Evolutionary conservation across 2,329 filamentous ascomycete species (phyloP), one percentile per base, ranked within the genome.

Genomic region (Cladophialophora bantiana): DNA sequence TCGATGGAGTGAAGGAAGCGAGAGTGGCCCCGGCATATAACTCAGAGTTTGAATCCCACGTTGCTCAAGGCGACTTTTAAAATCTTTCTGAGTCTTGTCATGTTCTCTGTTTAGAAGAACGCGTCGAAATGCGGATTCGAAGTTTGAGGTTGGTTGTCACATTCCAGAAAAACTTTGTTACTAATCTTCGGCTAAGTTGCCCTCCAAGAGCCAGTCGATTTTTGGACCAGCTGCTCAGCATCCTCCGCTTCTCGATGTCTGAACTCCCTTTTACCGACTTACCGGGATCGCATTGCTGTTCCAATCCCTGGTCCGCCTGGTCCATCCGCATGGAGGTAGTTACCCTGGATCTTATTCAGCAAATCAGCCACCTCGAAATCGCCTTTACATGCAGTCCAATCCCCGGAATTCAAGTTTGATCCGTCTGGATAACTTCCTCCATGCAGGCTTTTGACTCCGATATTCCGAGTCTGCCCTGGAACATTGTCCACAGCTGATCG

Each of bases 161-260:
- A 55, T 55, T 55, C 52, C 52, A 55, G 26, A 55, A 55, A 50
- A 55, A 55, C 52, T 26, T 34, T 55, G 26, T 55, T 55, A 55
- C 34, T 55, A 55, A 55, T 20, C 26, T 26, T 36, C 52, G 15
- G 36, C n/a, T 31, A 58, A 12, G 45, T 50, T 50, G 45, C 45
- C 4, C 3, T 20, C 6, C 20, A 7, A 7, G 4, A 7, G 7
- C 18, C 42, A 4, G 1, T 9, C 9, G 2, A 20, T 50, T 26
- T 26, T 26, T 3, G 26, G 26, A 26, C 20, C 45, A 50, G n/a
- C 45, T 18, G 45, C 12, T 9, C 4, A 26, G 7, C 7, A 38
- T 9, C 36, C 36, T 10, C 36, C 9, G 36, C 3, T 38, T 38
- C 36, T 13, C n/a, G n/a, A n/a, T n/a, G n/a, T n/a, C 31, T n/a